Evolutionary conservation across 78 protist genomes (phyloP).

Genomic region (Polysphondylium violaceum): DNA sequence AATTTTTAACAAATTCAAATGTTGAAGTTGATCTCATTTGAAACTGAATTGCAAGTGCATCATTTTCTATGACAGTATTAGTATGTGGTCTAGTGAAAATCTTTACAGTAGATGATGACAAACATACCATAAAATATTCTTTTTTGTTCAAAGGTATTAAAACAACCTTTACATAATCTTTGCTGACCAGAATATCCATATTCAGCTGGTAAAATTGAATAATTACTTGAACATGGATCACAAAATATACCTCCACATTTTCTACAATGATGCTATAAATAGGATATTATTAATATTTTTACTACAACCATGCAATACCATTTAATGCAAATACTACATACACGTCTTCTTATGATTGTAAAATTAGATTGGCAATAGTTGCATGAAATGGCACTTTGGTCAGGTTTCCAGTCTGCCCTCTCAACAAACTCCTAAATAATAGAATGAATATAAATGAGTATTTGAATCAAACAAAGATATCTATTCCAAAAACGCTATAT

Average conservation of each 20-base stretch:
- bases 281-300: not conserved
- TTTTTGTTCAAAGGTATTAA: constrained; percentile 63
- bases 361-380: constrained; percentile 23
- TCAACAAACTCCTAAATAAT: not conserved
- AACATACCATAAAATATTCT: constrained; percentile 49
- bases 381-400: constrained; percentile 53
- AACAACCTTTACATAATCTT: constrained; percentile 49
- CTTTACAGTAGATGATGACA: not conserved
- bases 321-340: not conserved
- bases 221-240: constrained; percentile 66
- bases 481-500: too few species aligned
- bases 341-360: constrained; percentile 58
- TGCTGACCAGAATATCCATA: constrained; percentile 68
- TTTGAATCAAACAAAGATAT: too few species aligned
- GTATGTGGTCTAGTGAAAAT: not conserved
- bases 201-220: constrained; percentile 58
- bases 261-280: constrained; percentile 71
- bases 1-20: constrained; percentile 47
- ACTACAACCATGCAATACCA: not conserved
- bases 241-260: constrained; percentile 70
- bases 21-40: constrained; percentile 75
- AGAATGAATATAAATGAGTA: not conserved
- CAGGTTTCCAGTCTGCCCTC: constrained; percentile 51
- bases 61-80: constrained; percentile 13
- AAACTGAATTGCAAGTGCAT: constrained; percentile 37